These are phyloP conservation scores for Melanopsichium pennsylvanicum DNA, from an alignment of 1,284 basidiomycete species.

Conservation along the genomic window DNA sequence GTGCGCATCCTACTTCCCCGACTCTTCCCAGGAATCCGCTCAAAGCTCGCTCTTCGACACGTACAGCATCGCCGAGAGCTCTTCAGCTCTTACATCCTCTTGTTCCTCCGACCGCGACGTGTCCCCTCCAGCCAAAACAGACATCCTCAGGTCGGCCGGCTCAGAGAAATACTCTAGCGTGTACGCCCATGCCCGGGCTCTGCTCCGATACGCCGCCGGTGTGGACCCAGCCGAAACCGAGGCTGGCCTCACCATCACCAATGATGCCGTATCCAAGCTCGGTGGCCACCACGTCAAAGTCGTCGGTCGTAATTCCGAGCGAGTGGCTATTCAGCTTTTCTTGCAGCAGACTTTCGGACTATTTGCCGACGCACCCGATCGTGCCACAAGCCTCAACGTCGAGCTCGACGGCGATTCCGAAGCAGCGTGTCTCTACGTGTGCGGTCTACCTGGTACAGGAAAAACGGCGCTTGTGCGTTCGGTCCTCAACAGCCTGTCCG, in stretches of 20 bases:
- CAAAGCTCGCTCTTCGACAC: conserved; percentile 45
- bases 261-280: conserved; percentile 18
- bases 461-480: conserved; percentile 67
- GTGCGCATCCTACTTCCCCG: conserved; percentile 38
- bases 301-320: conserved; percentile 62
- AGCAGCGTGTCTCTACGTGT: conserved; percentile 65
- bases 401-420: conserved; percentile 50
- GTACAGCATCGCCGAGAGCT: conserved; percentile 32
- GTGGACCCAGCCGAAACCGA: conserved; percentile 43
- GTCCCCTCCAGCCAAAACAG: conserved; percentile 19
- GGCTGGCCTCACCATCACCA: conserved; percentile 37
- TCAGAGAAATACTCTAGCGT: conserved; percentile 54
- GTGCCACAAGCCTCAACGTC: conserved; percentile 20
- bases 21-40: conserved; percentile 45
- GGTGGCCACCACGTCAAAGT: conserved; percentile 51
- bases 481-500: conserved; percentile 59
- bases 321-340: conserved; percentile 59
- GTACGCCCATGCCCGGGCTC: conserved; percentile 65
- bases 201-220: conserved; percentile 60
- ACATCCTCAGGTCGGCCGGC: conserved; percentile 8
- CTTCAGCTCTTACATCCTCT: conserved; percentile 24
- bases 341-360: conserved; percentile 51
- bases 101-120: conserved; percentile 33
- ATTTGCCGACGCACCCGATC: conserved; percentile 27
- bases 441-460: conserved; percentile 68